Base-by-base conservation (phyloP, 139 green algal genomes). In the Tetradesmus lagerheimii region DNA sequence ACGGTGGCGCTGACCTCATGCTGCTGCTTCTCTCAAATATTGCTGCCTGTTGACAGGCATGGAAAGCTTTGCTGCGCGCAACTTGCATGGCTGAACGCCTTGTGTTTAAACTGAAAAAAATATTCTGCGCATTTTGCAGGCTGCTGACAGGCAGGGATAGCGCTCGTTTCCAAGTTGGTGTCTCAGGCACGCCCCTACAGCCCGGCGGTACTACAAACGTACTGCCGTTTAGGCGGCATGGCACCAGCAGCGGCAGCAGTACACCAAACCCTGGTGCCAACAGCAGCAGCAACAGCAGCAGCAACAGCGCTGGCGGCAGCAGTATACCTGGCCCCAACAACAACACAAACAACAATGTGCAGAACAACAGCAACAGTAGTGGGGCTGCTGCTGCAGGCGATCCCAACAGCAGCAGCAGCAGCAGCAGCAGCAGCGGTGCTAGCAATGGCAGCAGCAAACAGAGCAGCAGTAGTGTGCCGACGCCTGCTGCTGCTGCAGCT, bases 311-410 rank as follows among this genome's bases (percentile, higher is more conserved):
- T 39, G 84, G n/a, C 45, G 34, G 31, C 29, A 20, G 23, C 27
- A 29, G n/a, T 29, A 85, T 18, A 39, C 71, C 16, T 15, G 81
- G 62, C 25, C 57, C 18, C 64, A 66, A 53, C 83, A 88, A 53
- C 29, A 86, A 16, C 45, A 86, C 1, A 15, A 71, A 35, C n/a
- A 85, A 39, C 38, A 39, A 38, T 39, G 62, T 43, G 34, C 45
- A 20, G 9, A 86, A 75, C 31, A 86, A 39, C 64, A 88, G 20
- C 83, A 88, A 14, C 64, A 88, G 64, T 27, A 89, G 84, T 31
- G 34, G 8, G 4, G 53, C 62, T 57, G 79, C 81, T 31, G 16
- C 78, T 66, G 78, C 47, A 77, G 80, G 15, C 23, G 64, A 77
- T 38, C 39, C n/a, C 25, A 85, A 20, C 35, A 50, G 38, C 83